These are phyloP conservation scores for Phytophthora megakarya DNA, from an alignment of 352 stramenopile genomes.

Conservation along the genomic window DNA sequence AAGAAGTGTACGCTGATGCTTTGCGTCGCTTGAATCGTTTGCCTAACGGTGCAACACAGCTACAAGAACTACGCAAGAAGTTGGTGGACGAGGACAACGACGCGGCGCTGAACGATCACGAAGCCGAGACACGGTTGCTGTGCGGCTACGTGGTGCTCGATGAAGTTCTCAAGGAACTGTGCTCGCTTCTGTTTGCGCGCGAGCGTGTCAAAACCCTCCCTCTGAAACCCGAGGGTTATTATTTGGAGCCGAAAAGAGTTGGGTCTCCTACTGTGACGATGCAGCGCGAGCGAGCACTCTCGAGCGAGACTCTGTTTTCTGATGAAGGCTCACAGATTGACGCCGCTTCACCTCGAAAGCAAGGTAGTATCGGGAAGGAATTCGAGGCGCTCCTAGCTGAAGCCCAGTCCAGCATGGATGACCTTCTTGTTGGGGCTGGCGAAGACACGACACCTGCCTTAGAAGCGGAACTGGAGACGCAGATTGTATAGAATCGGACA, in stretches of 20 bases:
- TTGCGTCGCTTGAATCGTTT: conserved; percentile 63
- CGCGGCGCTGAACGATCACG: conserved; percentile 59
- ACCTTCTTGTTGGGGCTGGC: conserved; percentile 38
- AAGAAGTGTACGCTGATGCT: conserved; percentile 79
- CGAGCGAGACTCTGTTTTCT: conserved; percentile 51
- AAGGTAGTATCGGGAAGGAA: conserved; percentile 62
- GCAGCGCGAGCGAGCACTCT: conserved; percentile 33
- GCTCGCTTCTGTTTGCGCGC: conserved; percentile 77
- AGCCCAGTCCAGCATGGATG: conserved; percentile 76
- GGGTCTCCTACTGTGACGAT: conserved; percentile 29
- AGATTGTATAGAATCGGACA: conserved; percentile 40
- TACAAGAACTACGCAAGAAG: conserved; percentile 64
- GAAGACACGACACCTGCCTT: conserved; percentile 14
- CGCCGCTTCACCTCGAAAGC: conserved; percentile 25
- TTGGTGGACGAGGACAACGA: conserved; percentile 77
- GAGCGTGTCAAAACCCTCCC: conserved; percentile 75
- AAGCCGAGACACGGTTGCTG: conserved; percentile 66
- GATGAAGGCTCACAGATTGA: conserved; percentile 48
- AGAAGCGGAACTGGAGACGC: conserved; percentile 34
- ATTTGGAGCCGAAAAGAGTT: conserved; percentile 70
- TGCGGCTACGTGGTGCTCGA: conserved; percentile 83
- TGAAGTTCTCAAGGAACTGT: conserved; percentile 87
- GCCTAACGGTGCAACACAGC: conserved; percentile 45
- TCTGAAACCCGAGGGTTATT: conserved; percentile 83
- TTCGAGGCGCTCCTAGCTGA: conserved; percentile 74